A percentile compares a stretch with the other conserved stretches of the same genome.
Conservation (phyloP, 179 eudicot species). For the Patellifolia procumbens region DNA sequence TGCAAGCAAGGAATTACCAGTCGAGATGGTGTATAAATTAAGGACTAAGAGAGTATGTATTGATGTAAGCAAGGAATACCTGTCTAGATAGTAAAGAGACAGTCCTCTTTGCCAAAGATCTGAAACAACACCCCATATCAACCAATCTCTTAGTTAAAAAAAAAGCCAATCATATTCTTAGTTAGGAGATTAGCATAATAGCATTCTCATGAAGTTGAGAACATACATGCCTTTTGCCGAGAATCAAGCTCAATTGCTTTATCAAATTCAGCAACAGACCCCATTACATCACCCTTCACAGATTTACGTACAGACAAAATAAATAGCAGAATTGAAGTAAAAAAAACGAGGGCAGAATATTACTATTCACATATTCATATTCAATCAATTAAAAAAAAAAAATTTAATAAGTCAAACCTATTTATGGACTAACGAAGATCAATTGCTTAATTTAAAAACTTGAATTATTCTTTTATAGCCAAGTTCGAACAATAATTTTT, state of each 20-base stretch:
- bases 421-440: too few relatives aligned
- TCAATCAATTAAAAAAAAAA: background rate
- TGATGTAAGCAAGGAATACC: slow-evolving; percentile 42
- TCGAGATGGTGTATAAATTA: too few relatives aligned
- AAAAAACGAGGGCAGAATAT: background rate
- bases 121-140: slow-evolving; percentile 26
- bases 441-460: too few relatives aligned
- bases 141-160: background rate
- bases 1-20: too few relatives aligned
- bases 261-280: slow-evolving; percentile 79
- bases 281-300: slow-evolving; percentile 81
- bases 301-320: background rate
- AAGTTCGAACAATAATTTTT: too few relatives aligned
- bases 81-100: slow-evolving; percentile 84
- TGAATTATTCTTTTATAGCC: too few relatives aligned
- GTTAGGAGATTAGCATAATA: too few relatives aligned
- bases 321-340: background rate
- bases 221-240: slow-evolving; percentile 93
- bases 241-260: slow-evolving; percentile 87
- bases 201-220: background rate
- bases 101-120: slow-evolving; percentile 99
- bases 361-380: too few relatives aligned
- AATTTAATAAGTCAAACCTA: background rate
- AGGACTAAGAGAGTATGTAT: too few relatives aligned
- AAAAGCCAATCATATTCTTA: too few relatives aligned